Base-by-base conservation (phyloP, 2,329 filamentous ascomycete species). In the Pyricularia sp. region DNA sequence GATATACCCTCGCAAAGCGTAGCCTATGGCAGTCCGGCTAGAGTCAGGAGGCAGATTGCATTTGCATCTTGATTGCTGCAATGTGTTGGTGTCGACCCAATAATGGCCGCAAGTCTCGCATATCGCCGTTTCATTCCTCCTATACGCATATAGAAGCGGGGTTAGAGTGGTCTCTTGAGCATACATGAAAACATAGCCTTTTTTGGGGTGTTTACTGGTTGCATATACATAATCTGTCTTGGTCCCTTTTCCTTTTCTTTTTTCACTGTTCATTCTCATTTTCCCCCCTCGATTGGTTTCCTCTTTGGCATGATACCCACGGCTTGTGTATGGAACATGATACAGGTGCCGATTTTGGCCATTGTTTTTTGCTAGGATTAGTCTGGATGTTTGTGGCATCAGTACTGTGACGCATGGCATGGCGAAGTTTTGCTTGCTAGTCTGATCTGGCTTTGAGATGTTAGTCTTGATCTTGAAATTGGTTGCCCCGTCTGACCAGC, bases 221-320 rank as follows among this genome's bases (percentile, higher is more conserved):
- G 58, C 26, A 33, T 42, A 28, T 12, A 42, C 33, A 42, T 68
- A 26, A 26, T 67, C 33, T 69, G 23, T 11, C 70, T 68, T 69
- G 65, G 69, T 30, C 42, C 67, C 30, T 67, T 36, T 42, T 14
- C 66, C 23, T 17, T 25, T 23, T 42, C 12, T 33, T 33, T 33
- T 33, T 33, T 33, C 23, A 12, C 50, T 4, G 65, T 17, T 66
- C 11, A 42, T 64, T n/a, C 64, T 58, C 64, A 59, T 42, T 7
- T 68, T 68, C 58, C 26, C 36, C 63, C 14, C 11, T 61, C 68
- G 66, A 42, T 68, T 26, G 6, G 70, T 68, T 69, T 64, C 69
- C 42, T 58, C 67, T 58, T 55, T 69, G 69, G 66, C 69, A 72
- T 73, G 74, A 75, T 75, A 75, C 73, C 73, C 73, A 70, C 64